Percentiles rank a stretch among this genome's conserved stretches.
Conservation (phyloP, 106 monocot genomes). For the Ottelia alismoides region DNA sequence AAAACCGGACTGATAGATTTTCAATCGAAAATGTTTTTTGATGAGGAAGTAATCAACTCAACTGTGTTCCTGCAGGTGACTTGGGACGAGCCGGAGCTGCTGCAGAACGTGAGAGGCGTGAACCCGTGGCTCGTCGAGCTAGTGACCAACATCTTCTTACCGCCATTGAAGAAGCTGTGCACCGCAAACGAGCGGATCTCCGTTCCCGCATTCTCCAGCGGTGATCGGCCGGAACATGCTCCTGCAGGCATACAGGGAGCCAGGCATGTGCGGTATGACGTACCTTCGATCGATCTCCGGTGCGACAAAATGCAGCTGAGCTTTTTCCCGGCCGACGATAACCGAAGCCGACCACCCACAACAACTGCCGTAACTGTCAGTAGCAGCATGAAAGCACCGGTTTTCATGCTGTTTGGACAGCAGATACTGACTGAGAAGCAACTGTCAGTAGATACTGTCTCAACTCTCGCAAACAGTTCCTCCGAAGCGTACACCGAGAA, state of each 20-base stretch:
- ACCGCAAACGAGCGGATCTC: slow-evolving; percentile 32
- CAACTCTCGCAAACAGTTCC: slow-evolving; percentile 15
- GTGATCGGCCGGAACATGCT: slow-evolving; percentile 32
- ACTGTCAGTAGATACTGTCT: slow-evolving; percentile 13
- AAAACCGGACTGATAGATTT: too few species aligned
- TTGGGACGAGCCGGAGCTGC: slow-evolving; percentile 75
- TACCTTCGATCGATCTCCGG: slow-evolving; percentile 42
- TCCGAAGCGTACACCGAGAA: too few species aligned
- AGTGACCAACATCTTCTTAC: slow-evolving; percentile 42
- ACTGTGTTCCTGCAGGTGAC: slow-evolving; percentile 34
- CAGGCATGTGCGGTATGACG: slow-evolving; percentile 63
- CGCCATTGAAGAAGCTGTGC: slow-evolving; percentile 40
- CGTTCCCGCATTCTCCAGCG: slow-evolving; percentile 26
- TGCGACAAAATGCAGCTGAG: slow-evolving; percentile 35
- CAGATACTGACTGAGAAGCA: slow-evolving; percentile 54
- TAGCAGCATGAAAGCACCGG: slow-evolving; percentile 23
- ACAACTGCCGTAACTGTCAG: slow-evolving; percentile 6
- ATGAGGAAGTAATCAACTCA: too few species aligned
- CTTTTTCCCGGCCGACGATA: slow-evolving; percentile 24
- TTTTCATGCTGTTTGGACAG: slow-evolving; percentile 57
- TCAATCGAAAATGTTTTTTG: too few species aligned
- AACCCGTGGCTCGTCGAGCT: slow-evolving; percentile 72
- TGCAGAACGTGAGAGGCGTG: slow-evolving; percentile 66
- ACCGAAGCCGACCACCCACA: slow-evolving; percentile 6
- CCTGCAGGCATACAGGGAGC: slow-evolving; percentile 84